Conservation (phyloP, 345 rosid genomes). For the Barbarea vulgaris region DNA sequence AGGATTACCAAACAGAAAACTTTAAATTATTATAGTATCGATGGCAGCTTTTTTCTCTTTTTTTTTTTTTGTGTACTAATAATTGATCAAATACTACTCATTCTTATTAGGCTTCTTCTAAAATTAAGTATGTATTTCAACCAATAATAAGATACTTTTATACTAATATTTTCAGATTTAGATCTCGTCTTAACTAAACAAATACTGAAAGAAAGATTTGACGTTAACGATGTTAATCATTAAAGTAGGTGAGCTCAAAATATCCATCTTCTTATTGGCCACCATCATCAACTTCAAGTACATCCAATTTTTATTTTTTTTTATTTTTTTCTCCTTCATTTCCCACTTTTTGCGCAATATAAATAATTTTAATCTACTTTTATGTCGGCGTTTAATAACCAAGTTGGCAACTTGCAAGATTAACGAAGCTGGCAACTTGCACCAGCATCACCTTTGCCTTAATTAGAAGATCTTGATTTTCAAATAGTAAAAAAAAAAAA, state of each 20-base stretch:
- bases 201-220: slow-evolving; percentile 30
- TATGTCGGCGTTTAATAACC: slow-evolving; percentile 33
- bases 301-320: neutral
- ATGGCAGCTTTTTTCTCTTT: too few species aligned
- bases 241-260: slow-evolving; percentile 28
- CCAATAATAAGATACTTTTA: neutral
- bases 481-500: neutral
- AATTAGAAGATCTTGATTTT: slow-evolving; percentile 22
- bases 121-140: neutral
- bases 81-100: neutral
- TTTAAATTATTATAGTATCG: too few species aligned
- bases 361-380: slow-evolving; percentile 2
- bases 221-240: slow-evolving; percentile 33
- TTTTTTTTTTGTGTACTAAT: too few species aligned
- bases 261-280: slow-evolving; percentile 32
- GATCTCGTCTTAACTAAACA: neutral
- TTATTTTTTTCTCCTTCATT: neutral
- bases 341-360: neutral
- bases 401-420: slow-evolving; percentile 39
- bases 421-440: slow-evolving; percentile 30
- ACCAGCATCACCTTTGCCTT: slow-evolving; percentile 31
- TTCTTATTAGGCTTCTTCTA: neutral
- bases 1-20: too few species aligned
- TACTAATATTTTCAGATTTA: neutral
- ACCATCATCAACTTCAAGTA: slow-evolving; percentile 28